phyloP scores from a whole-genome alignment of 129 eudicot genomes.

The Heracleum sosnowskyi region DNA sequence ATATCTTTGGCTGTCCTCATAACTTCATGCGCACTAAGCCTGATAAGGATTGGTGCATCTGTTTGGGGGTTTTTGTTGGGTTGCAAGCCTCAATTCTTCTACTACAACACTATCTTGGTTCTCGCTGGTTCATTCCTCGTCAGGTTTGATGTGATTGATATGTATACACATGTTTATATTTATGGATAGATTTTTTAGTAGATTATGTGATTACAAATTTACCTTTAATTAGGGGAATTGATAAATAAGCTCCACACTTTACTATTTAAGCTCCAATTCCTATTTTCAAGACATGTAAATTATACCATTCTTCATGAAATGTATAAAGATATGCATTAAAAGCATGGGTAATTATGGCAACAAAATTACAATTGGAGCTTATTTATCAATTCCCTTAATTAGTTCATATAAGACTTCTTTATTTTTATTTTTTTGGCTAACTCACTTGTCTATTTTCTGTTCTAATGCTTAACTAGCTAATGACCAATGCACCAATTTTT shows the following conservation, averaged over 20 bases:
- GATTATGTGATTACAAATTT: background rate
- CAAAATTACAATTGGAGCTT: too few relatives aligned
- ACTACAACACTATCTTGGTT: constrained; percentile 91
- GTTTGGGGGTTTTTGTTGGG: constrained; percentile 60
- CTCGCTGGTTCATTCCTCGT: constrained; percentile 91
- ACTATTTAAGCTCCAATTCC: too few relatives aligned
- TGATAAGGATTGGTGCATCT: constrained; percentile 60
- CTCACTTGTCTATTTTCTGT: background rate
- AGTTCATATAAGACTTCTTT: background rate
- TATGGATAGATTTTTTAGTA: background rate
- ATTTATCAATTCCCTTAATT: too few relatives aligned
- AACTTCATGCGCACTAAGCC: constrained; percentile 95
- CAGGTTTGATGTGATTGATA: constrained; percentile 54
- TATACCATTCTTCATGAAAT: too few relatives aligned
- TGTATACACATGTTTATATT: background rate
- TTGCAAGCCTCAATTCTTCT: constrained; percentile 73
- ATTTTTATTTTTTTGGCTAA: background rate
- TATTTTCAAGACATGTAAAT: too few relatives aligned
- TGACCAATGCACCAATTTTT: too few relatives aligned
- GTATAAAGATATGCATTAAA: too few relatives aligned
- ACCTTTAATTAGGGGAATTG: too few relatives aligned
- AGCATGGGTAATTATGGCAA: too few relatives aligned
- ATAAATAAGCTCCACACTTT: too few relatives aligned
- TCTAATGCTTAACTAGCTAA: too few relatives aligned
- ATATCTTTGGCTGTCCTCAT: constrained; percentile 92